Evolutionary conservation across 768 basidiomycete species (phyloP), one percentile per base, ranked within the genome.

Genomic region (Pseudohyphozyma bogoriensis): DNA sequence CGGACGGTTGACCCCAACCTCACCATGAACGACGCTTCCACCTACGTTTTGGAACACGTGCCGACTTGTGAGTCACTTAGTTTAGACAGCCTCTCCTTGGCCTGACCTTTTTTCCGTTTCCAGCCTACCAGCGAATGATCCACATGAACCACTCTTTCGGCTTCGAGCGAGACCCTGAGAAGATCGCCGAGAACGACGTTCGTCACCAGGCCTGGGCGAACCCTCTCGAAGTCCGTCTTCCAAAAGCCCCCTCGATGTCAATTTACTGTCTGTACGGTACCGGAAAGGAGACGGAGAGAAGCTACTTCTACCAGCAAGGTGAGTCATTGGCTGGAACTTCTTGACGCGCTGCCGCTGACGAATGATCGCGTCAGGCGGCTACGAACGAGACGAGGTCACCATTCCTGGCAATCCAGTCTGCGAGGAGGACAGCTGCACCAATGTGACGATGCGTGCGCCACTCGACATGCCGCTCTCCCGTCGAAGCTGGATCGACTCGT

Each of bases 161-260:
- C 0, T 83, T 95, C 49, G 92, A 96, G 75, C 77, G 82, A 20
- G 81, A 90, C 66, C 83, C 84, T 56, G 75, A 77, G 51, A 75
- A 76, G 39, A 72, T 95, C 56, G 78, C 77, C 59, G 75, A 72
- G 62, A 93, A 92, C 72, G 79, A 85, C 67, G 65, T 77, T 28
- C 87, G 91, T 72, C 83, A 80, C 69, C 81, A 76, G 18, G 93
- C 91, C 76, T 99, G 93, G 93, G 79, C 85, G 13, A 97, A 97
- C 72, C 67, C 69, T 20, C 69, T 76, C 12, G 75, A 76, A 58
- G 70, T 74, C 8, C 69, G 69, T 68, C 77, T 99, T 22, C 93
- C 93, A 1, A 74, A 83, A 50, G 95, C 95, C 0, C 91, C 93
- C 1, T 86, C 85, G 7, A 86, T 95, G 84, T 88, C 85, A 70